A percentile compares a stretch with the other conserved stretches of the same genome.
Evolutionary conservation across 768 basidiomycete genomes (phyloP).

Genomic region (Phaffia australis): DNA sequence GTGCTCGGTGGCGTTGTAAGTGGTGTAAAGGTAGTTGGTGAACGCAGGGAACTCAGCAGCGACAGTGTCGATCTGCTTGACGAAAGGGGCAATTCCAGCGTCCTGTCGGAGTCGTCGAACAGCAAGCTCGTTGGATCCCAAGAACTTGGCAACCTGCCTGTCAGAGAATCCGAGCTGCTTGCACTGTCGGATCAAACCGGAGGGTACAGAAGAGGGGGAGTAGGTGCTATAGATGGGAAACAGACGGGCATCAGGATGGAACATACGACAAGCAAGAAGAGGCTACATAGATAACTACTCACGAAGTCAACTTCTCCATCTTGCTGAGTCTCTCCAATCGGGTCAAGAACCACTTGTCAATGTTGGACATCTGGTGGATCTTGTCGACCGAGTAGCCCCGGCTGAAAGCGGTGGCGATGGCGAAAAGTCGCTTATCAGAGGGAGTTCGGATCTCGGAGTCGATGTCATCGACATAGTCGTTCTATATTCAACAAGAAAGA

Average conservation of each 20-base stretch:
- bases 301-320: constrained; percentile 70
- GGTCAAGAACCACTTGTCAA: constrained; percentile 96
- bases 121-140: constrained; percentile 85
- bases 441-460: constrained; percentile 89
- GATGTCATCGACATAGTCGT: constrained; percentile 75
- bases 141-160: constrained; percentile 66
- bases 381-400: constrained; percentile 88
- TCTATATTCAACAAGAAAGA: constrained; percentile 43
- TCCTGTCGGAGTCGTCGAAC: constrained; percentile 84
- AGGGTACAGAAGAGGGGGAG: constrained; percentile 55
- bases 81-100: constrained; percentile 67
- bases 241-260: constrained; percentile 22
- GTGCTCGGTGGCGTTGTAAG: constrained; percentile 92
- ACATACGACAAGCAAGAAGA: background rate
- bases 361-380: constrained; percentile 94
- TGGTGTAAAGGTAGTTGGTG: constrained; percentile 98
- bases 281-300: constrained; percentile 34
- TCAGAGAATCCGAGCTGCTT: constrained; percentile 97
- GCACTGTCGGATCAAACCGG: constrained; percentile 58
- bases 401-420: constrained; percentile 87
- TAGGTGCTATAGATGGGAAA: constrained; percentile 43
- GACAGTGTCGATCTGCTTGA: constrained; percentile 98
- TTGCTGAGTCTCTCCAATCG: constrained; percentile 71
- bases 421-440: constrained; percentile 93
- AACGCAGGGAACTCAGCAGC: constrained; percentile 97